A percentile compares a stretch with the other conserved stretches of the same genome.
Conservation (phyloP, 2,329 filamentous ascomycete genomes). For the Chrysoporthe austroafricana region DNA sequence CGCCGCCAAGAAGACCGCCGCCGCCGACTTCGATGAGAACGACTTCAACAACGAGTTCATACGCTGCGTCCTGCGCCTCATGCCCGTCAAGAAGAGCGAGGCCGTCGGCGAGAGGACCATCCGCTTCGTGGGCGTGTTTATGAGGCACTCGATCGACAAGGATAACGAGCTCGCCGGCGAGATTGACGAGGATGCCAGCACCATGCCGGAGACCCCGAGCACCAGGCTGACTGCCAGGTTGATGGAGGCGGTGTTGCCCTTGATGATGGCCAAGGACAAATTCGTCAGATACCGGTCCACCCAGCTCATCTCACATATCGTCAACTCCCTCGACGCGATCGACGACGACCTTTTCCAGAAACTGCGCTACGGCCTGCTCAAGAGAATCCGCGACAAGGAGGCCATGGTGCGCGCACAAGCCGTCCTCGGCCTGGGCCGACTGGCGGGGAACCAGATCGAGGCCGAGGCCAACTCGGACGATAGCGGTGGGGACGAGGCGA, state of each 20-base stretch:
- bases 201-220: slow-evolving; percentile 81
- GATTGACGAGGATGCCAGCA: slow-evolving; percentile 69
- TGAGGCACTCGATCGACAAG: slow-evolving; percentile 72
- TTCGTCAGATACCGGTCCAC: slow-evolving; percentile 87
- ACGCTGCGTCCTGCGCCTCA: slow-evolving; percentile 78
- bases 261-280: slow-evolving; percentile 90
- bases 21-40: slow-evolving; percentile 76
- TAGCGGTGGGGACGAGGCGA: slow-evolving; percentile 68
- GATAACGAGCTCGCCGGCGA: slow-evolving; percentile 70
- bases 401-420: slow-evolving; percentile 90
- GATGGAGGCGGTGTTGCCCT: slow-evolving; percentile 71
- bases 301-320: slow-evolving; percentile 86
- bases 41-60: slow-evolving; percentile 88
- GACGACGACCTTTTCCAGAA: slow-evolving; percentile 90
- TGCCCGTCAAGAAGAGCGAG: slow-evolving; percentile 92
- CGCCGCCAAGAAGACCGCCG: slow-evolving; percentile 53
- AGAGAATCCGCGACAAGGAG: slow-evolving; percentile 91
- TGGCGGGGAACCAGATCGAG: slow-evolving; percentile 78
- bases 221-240: slow-evolving; percentile 77
- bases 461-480: slow-evolving; percentile 72
- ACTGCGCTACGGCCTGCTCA: slow-evolving; percentile 77
- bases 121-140: slow-evolving; percentile 84
- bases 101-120: slow-evolving; percentile 83
- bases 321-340: slow-evolving; percentile 90
- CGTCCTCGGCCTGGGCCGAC: slow-evolving; percentile 82